Conservation (phyloP, 208 protist species). For the Trypanosoma avium region DNA sequence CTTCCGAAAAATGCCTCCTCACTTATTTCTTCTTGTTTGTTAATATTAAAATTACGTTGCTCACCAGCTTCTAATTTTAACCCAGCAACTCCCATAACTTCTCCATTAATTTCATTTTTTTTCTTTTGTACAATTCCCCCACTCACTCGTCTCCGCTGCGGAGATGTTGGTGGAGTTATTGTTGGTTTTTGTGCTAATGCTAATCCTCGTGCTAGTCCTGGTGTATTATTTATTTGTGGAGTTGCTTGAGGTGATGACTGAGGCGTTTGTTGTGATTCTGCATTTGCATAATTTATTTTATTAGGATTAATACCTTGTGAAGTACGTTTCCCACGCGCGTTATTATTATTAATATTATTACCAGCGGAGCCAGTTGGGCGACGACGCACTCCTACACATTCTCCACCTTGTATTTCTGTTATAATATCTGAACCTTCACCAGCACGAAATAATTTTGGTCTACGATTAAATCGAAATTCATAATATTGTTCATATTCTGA, state of each 20-base stretch:
- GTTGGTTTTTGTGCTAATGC: constrained; percentile 7
- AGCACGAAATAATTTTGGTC: constrained; percentile 77
- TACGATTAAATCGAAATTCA: constrained; percentile 81
- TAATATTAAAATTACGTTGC: not conserved
- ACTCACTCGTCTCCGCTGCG: not conserved
- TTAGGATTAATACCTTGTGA: constrained; percentile 37
- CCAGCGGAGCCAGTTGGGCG: not conserved
- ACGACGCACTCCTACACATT: constrained; percentile 29
- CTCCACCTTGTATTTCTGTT: constrained; percentile 25
- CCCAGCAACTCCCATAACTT: constrained; percentile 28
- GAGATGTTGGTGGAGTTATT: not conserved
- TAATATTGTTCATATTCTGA: constrained; percentile 90
- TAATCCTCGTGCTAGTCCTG: constrained; percentile 14
- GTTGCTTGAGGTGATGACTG: constrained; percentile 1
- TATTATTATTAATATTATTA: too few species aligned
- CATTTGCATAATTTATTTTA: constrained; percentile 21
- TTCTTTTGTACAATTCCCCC: not conserved
- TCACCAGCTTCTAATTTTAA: constrained; percentile 15
- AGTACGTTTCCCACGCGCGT: not conserved
- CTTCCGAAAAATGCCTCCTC: constrained; percentile 52
- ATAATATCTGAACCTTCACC: constrained; percentile 18
- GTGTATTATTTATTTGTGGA: not conserved
- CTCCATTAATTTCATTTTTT: not conserved
- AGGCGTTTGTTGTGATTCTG: not conserved
- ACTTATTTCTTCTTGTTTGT: not conserved